A percentile compares a stretch with the other conserved stretches of the same genome.
These are phyloP conservation scores for Psophocarpus tetragonolobus DNA, from an alignment of 306 rosid genomes.

Conservation along the genomic window DNA sequence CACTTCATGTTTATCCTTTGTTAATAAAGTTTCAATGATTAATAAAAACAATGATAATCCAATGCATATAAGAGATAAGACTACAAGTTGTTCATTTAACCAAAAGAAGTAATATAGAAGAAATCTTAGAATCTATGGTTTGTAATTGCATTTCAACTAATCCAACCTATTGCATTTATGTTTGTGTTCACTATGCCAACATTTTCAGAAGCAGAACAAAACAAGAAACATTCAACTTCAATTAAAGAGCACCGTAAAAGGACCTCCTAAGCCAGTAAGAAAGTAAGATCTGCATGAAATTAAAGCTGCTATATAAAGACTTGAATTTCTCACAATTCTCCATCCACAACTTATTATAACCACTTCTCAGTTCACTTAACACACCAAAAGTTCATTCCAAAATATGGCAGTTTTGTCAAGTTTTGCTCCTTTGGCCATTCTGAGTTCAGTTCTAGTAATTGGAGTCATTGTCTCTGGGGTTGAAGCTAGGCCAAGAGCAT, in stretches of 20 bases:
- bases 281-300: background rate
- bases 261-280: conserved; percentile 33
- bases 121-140: background rate
- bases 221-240: conserved; percentile 3
- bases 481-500: conserved; percentile 47
- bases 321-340: background rate
- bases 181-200: background rate
- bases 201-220: conserved; percentile 22
- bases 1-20: background rate
- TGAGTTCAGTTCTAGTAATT: conserved; percentile 1
- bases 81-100: background rate
- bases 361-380: background rate
- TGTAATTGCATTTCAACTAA: background rate
- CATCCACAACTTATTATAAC: background rate
- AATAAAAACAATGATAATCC: background rate
- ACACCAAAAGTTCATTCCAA: conserved; percentile 6
- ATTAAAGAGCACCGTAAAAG: conserved; percentile 30
- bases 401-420: conserved; percentile 27
- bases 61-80: background rate
- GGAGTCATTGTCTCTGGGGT: conserved; percentile 3
- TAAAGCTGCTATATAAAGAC: conserved; percentile 32
- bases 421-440: background rate
- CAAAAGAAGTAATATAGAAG: background rate
- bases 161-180: conserved; percentile 31
- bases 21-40: background rate